These are phyloP conservation scores for Garcia nutans DNA, from an alignment of 345 rosid species.

Conservation along the genomic window DNA sequence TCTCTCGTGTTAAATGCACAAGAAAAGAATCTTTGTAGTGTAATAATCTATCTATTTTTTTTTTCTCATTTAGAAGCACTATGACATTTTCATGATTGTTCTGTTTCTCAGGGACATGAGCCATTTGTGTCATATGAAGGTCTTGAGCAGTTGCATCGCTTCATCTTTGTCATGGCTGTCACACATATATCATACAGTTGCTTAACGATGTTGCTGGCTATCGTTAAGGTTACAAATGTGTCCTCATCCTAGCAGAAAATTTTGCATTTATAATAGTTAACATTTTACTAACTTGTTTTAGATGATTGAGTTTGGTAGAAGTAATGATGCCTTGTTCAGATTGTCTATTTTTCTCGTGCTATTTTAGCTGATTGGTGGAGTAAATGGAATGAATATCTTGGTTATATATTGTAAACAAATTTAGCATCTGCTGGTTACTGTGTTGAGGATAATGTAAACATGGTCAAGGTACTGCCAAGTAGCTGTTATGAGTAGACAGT, in stretches of 20 bases:
- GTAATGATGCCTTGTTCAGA: not conserved
- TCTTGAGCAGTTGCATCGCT: slow-evolving; percentile 91
- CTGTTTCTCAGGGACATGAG: slow-evolving; percentile 63
- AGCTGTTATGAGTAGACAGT: not conserved
- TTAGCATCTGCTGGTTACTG: not conserved
- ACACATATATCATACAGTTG: slow-evolving; percentile 94
- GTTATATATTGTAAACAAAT: not conserved
- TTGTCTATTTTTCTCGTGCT: not conserved
- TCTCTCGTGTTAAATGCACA: not conserved
- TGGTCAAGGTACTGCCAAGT: not conserved
- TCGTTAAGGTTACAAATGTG: slow-evolving; percentile 67
- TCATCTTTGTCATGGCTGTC: slow-evolving; percentile 97
- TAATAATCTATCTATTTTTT: not conserved
- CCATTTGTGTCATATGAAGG: slow-evolving; percentile 93
- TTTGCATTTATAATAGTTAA: slow-evolving; percentile 5
- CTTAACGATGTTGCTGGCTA: slow-evolving; percentile 89
- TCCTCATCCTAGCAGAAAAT: slow-evolving; percentile 3
- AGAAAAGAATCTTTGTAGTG: too few relatives aligned
- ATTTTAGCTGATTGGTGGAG: not conserved
- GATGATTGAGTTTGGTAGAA: not conserved
- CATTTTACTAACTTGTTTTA: not conserved
- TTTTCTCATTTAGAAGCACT: not conserved
- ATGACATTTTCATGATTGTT: slow-evolving; percentile 12
- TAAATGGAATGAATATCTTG: not conserved
- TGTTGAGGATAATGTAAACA: not conserved